Percentiles rank a stretch among this genome's conserved stretches.
These are phyloP conservation scores for Colletotrichum sublineola DNA, from an alignment of 2,329 filamentous ascomycete species.

Conservation along the genomic window DNA sequence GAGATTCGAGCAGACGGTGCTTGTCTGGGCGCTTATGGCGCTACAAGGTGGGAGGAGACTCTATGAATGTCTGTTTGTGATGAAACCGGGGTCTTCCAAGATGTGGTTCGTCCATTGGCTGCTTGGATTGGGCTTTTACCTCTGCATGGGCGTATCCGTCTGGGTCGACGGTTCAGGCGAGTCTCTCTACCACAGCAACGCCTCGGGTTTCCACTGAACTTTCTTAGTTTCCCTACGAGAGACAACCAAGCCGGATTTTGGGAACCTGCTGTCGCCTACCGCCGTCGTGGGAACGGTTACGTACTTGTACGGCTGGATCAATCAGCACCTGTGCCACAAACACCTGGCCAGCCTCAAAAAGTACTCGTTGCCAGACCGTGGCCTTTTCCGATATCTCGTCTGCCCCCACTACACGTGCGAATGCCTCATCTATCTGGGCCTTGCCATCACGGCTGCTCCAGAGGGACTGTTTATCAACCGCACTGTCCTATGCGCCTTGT, in stretches of 20 bases:
- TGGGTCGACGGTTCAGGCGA: constrained; percentile 87
- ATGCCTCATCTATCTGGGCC: constrained; percentile 83
- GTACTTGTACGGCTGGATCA: constrained; percentile 77
- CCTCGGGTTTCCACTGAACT: constrained; percentile 6
- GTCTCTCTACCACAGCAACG: constrained; percentile 46
- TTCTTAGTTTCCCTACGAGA: constrained; percentile 14
- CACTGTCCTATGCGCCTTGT: constrained; percentile 76
- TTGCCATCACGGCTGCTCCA: constrained; percentile 82
- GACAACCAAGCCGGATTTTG: not conserved
- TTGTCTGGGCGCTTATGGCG: constrained; percentile 80
- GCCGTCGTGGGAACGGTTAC: constrained; percentile 69
- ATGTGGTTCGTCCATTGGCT: constrained; percentile 93
- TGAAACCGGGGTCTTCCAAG: constrained; percentile 75
- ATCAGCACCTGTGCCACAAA: constrained; percentile 81
- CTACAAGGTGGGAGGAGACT: constrained; percentile 82
- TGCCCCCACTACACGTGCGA: constrained; percentile 95
- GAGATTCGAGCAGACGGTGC: constrained; percentile 70
- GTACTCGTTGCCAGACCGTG: constrained; percentile 83
- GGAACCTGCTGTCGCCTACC: constrained; percentile 45
- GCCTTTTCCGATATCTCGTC: constrained; percentile 78
- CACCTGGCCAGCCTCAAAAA: constrained; percentile 80
- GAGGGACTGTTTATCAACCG: constrained; percentile 74
- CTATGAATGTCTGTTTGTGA: constrained; percentile 78
- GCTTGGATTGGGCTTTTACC: constrained; percentile 83
- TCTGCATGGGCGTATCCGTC: constrained; percentile 77